Percentiles rank a stretch among this genome's conserved stretches.
Conservation (phyloP, 2,329 filamentous ascomycete genomes). For the Purpureocillium lavendulum region DNA sequence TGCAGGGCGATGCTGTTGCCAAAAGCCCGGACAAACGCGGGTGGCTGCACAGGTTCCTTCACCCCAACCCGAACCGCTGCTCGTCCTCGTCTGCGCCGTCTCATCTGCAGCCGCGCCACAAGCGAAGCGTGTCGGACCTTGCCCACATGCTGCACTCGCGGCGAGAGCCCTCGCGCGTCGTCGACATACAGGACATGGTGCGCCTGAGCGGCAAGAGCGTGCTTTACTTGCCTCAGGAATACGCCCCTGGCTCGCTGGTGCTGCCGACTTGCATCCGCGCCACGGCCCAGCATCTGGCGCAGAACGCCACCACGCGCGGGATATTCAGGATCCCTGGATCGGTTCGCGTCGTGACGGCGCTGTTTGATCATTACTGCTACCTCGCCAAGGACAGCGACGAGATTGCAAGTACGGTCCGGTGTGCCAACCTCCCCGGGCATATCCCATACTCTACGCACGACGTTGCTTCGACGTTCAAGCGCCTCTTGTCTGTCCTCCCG, state of each 20-base stretch:
- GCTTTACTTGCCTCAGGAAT: conserved; percentile 51
- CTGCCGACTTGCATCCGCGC: conserved; percentile 60
- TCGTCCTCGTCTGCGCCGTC: conserved; percentile 4
- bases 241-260: conserved; percentile 46
- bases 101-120: conserved; percentile 24
- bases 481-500: conserved; percentile 52
- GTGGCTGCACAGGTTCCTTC: conserved; percentile 30
- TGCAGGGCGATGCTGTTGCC: conserved; percentile 10
- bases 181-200: conserved; percentile 50
- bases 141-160: conserved; percentile 35
- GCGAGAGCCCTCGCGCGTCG: conserved; percentile 37
- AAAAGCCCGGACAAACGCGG: conserved; percentile 20
- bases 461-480: conserved; percentile 60
- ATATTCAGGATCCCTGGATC: conserved; percentile 59
- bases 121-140: conserved; percentile 48
- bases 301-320: conserved; percentile 46
- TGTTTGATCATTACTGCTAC: conserved; percentile 56
- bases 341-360: conserved; percentile 40
- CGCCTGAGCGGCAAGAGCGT: conserved; percentile 55
- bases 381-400: conserved; percentile 36
- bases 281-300: conserved; percentile 54
- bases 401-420: conserved; percentile 49
- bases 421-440: conserved; percentile 50
- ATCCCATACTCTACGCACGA: conserved; percentile 54
- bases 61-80: conserved; percentile 9